Evolutionary conservation across 1,139 yeast genomes (phyloP).

Genomic region (Candida sanyaensis): DNA sequence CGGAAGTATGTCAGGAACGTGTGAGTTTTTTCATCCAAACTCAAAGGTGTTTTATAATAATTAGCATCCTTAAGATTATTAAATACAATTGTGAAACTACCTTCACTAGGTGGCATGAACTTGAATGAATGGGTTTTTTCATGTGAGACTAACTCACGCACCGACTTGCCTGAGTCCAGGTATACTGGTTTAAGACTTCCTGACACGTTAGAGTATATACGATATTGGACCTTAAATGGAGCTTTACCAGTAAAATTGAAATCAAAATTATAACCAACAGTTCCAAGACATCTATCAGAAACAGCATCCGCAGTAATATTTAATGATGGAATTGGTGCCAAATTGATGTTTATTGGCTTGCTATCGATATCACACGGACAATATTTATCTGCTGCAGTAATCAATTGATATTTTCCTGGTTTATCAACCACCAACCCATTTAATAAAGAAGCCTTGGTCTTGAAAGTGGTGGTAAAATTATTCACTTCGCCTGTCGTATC

Average conservation of each 20-base stretch:
- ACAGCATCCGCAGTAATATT: conserved; percentile 59
- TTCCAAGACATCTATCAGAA: conserved; percentile 88
- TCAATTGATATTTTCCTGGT: conserved; percentile 66
- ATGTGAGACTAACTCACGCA: conserved; percentile 25
- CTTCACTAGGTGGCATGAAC: conserved; percentile 80
- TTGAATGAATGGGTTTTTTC: conserved; percentile 44
- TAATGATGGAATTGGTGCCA: conserved; percentile 51
- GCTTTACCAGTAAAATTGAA: conserved; percentile 79
- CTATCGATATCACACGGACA: conserved; percentile 61
- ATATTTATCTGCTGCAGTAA: conserved; percentile 52
- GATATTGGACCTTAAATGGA: conserved; percentile 71
- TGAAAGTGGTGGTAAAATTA: conserved; percentile 37
- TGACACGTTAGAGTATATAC: conserved; percentile 51
- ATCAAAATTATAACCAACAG: conserved; percentile 71
- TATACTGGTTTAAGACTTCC: conserved; percentile 35
- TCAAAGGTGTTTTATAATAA: conserved; percentile 39
- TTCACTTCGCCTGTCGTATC: conserved; percentile 18
- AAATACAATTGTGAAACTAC: conserved; percentile 75
- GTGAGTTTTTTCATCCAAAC: conserved; percentile 34
- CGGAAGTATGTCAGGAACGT: conserved; percentile 55
- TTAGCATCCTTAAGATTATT: conserved; percentile 55
- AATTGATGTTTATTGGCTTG: conserved; percentile 18
- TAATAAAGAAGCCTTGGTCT: conserved; percentile 26
- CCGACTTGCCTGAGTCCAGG: conserved; percentile 30
- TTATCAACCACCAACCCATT: conserved; percentile 42